Percentiles rank a stretch among this genome's conserved stretches.
These are phyloP conservation scores for Aspergillus caelatus DNA, from an alignment of 2,329 filamentous ascomycete genomes.

Conservation along the genomic window DNA sequence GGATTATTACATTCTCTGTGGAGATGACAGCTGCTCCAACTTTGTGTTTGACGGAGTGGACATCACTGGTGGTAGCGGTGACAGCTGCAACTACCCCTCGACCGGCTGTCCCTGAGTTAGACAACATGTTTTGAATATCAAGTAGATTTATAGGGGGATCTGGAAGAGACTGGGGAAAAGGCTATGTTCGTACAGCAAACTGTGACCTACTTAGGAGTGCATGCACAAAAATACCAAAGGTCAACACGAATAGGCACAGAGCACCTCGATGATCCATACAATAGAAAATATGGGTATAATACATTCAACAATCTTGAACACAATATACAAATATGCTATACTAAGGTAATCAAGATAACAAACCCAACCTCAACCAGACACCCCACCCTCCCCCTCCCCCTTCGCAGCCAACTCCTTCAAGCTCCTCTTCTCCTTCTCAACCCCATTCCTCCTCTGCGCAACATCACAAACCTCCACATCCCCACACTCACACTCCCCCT, in stretches of 20 bases:
- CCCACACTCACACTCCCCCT: conserved; percentile 55
- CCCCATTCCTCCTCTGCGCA: conserved; percentile 49
- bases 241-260: too few relatives aligned
- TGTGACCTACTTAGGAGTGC: too few relatives aligned
- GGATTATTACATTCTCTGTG: conserved; percentile 59
- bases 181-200: not conserved
- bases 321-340: too few relatives aligned
- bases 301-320: too few relatives aligned
- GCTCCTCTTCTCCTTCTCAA: conserved; percentile 53
- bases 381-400: not conserved
- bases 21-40: conserved; percentile 49
- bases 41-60: conserved; percentile 53
- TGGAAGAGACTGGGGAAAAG: not conserved
- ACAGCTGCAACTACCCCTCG: conserved; percentile 32
- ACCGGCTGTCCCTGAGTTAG: not conserved
- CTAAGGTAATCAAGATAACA: too few relatives aligned
- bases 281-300: too few relatives aligned
- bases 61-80: conserved; percentile 55
- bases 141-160: not conserved
- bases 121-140: fast-evolving
- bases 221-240: too few relatives aligned
- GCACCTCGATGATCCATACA: too few relatives aligned
- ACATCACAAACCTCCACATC: conserved; percentile 56
- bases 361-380: too few relatives aligned
- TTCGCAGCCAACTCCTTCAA: conserved; percentile 14